Evolutionary conservation across 768 basidiomycete species (phyloP).

Genomic region (Calocybe gangraenosa): DNA sequence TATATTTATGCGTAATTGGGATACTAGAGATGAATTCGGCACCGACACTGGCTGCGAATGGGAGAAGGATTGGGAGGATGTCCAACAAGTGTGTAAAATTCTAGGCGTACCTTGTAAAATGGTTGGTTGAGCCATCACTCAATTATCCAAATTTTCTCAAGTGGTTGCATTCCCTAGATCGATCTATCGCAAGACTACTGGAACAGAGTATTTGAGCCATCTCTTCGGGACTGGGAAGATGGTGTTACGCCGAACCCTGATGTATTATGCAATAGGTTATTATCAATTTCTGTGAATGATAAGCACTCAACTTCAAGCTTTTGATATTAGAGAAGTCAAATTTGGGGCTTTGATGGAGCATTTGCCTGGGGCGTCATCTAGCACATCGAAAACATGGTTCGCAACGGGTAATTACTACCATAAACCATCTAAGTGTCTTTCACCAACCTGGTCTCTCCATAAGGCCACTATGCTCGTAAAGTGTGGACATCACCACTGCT

Average conservation of each 20-base stretch:
- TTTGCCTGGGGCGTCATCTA: conserved; percentile 31
- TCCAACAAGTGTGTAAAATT: conserved; percentile 70
- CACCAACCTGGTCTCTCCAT: neutral
- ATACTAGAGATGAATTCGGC: conserved; percentile 76
- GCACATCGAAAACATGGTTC: conserved; percentile 49
- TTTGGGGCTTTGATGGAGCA: conserved; percentile 79
- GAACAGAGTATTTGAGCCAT: conserved; percentile 87
- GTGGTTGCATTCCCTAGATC: conserved; percentile 39
- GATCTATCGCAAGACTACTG: conserved; percentile 92
- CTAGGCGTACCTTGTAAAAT: conserved; percentile 72
- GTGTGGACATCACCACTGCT: conserved; percentile 32
- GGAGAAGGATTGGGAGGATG: conserved; percentile 94
- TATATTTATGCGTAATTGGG: conserved; percentile 97
- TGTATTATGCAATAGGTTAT: conserved; percentile 82
- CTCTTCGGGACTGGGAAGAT: conserved; percentile 68
- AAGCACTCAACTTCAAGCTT: neutral
- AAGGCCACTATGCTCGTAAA: conserved; percentile 87
- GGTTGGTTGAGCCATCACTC: conserved; percentile 41
- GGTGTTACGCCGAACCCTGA: conserved; percentile 92
- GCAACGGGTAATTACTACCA: conserved; percentile 60
- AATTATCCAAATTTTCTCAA: neutral
- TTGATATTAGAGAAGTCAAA: conserved; percentile 69
- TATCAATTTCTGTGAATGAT: too few species aligned
- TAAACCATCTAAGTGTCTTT: neutral
- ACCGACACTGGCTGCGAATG: conserved; percentile 88